These are phyloP conservation scores for Juncus inflexus DNA, from an alignment of 176 grass and related monocot species.

Conservation along the genomic window DNA sequence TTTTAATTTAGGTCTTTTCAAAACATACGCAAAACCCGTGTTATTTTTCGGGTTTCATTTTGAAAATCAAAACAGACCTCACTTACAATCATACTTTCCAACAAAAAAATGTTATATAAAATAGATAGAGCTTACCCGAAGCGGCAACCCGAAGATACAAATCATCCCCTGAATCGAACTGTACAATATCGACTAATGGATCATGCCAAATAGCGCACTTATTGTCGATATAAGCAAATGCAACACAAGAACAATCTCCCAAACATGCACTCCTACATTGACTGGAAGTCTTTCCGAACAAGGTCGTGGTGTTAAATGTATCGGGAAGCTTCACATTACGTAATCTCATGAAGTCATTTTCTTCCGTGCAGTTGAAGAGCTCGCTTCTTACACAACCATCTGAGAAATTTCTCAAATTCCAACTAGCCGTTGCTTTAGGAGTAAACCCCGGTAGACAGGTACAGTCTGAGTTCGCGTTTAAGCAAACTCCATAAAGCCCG, in stretches of 20 bases:
- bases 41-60: too few relatives aligned
- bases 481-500: conserved; percentile 13
- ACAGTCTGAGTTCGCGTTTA: neutral
- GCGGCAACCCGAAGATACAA: conserved; percentile 13
- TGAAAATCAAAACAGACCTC: too few relatives aligned
- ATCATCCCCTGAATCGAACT: conserved; percentile 1
- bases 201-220: conserved; percentile 17
- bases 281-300: neutral
- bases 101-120: too few relatives aligned
- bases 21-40: too few relatives aligned
- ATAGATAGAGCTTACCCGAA: neutral
- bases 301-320: conserved; percentile 1
- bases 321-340: conserved; percentile 11
- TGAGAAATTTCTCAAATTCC: neutral
- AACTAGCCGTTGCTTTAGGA: neutral
- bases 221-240: conserved; percentile 16
- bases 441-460: conserved; percentile 6
- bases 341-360: neutral
- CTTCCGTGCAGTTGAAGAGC: neutral
- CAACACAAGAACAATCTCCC: conserved; percentile 7
- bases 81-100: too few relatives aligned
- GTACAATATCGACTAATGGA: conserved; percentile 9
- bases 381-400: conserved; percentile 13
- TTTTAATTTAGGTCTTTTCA: too few relatives aligned
- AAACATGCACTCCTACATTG: neutral